phyloP scores from a whole-genome alignment of 371 early-diverging fungal genomes.

The Mucor lusitanicus region DNA sequence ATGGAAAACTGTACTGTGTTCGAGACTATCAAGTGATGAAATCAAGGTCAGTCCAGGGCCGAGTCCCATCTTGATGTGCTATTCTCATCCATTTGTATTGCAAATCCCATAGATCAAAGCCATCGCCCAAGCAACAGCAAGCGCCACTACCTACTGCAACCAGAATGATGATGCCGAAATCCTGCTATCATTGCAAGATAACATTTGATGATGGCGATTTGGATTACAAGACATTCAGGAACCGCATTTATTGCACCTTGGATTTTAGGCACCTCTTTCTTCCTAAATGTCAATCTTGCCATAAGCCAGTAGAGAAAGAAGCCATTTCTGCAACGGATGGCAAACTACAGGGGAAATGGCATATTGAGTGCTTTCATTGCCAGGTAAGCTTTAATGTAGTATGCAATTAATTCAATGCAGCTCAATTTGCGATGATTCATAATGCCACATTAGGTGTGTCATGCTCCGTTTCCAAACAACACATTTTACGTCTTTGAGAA shows the following conservation, averaged over 20 bases:
- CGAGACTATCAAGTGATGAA: constrained; percentile 57
- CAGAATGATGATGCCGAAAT: constrained; percentile 65
- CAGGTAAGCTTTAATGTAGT: constrained; percentile 10
- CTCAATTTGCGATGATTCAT: not conserved
- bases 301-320: constrained; percentile 67
- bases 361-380: constrained; percentile 58
- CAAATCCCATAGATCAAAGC: constrained; percentile 44
- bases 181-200: constrained; percentile 48
- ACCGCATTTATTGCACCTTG: constrained; percentile 68
- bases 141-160: constrained; percentile 65
- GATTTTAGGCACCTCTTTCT: constrained; percentile 70
- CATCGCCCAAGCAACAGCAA: constrained; percentile 61
- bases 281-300: constrained; percentile 73
- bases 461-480: constrained; percentile 79
- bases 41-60: constrained; percentile 44
- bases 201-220: constrained; percentile 45
- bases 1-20: constrained; percentile 73
- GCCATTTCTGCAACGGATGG: constrained; percentile 80
- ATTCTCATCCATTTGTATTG: constrained; percentile 12
- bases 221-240: constrained; percentile 75
- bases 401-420: not conserved
- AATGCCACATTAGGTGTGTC: constrained; percentile 48
- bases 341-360: constrained; percentile 82
- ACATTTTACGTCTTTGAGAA: constrained; percentile 86
- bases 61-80: not conserved